These are phyloP conservation scores for Hsuehochloa calcarea DNA, from an alignment of 176 grass and related monocot species.

Conservation along the genomic window DNA sequence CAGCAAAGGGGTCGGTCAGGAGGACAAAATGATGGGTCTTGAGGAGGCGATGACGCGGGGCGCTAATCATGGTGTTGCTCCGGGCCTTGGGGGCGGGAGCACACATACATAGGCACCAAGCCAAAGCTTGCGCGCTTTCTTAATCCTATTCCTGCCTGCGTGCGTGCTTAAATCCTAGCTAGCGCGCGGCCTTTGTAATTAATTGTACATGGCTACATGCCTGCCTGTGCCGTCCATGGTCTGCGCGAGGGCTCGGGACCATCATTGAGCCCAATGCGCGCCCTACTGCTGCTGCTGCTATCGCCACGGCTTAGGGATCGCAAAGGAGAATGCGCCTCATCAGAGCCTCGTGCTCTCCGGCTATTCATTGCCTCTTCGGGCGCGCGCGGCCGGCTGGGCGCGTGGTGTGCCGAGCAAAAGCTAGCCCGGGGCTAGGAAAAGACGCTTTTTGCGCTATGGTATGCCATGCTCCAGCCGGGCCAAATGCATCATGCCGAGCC, in stretches of 20 bases:
- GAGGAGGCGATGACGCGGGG: conserved; percentile 47
- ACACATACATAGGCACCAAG: conserved; percentile 28
- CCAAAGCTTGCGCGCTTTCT: conserved; percentile 50
- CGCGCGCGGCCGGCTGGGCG: background rate
- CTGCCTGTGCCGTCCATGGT: background rate
- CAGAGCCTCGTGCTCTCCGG: conserved; percentile 34
- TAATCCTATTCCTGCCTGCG: background rate
- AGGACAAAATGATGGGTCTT: conserved; percentile 67
- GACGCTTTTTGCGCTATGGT: conserved; percentile 27
- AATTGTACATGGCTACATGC: background rate
- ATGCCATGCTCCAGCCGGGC: background rate
- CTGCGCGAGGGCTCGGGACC: conserved; percentile 38
- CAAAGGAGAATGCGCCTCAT: background rate
- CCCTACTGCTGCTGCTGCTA: background rate
- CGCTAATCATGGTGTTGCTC: conserved; percentile 52
- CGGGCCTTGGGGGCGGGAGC: conserved; percentile 1
- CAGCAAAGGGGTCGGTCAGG: background rate
- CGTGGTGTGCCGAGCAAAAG: background rate
- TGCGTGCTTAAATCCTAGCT: background rate
- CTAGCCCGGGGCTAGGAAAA: conserved; percentile 2
- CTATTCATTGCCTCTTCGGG: conserved; percentile 57
- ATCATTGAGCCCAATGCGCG: conserved; percentile 51
- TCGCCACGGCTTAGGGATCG: background rate
- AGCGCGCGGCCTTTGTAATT: conserved; percentile 10
- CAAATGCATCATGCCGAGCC: conserved; percentile 26